Evolutionary conservation across 2,329 filamentous ascomycete species (phyloP).

Genomic region (Ramularia endophylla): DNA sequence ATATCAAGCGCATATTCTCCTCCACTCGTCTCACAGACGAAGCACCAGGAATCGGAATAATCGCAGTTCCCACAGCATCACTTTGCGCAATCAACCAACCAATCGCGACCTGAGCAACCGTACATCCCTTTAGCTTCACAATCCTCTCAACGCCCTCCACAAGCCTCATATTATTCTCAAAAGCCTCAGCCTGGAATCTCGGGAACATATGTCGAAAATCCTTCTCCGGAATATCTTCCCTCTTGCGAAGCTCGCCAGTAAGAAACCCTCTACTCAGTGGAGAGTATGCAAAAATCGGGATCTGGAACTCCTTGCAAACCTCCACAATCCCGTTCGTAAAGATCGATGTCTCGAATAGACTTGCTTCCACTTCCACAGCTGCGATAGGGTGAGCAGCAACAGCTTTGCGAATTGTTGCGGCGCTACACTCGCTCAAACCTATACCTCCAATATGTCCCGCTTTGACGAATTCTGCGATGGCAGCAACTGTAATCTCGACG

Average conservation of each 20-base stretch:
- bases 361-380: slow-evolving; percentile 48
- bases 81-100: slow-evolving; percentile 44
- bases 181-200: slow-evolving; percentile 57
- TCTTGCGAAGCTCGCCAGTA: slow-evolving; percentile 44
- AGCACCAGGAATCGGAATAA: slow-evolving; percentile 39
- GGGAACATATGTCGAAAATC: slow-evolving; percentile 45
- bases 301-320: slow-evolving; percentile 54
- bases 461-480: slow-evolving; percentile 37
- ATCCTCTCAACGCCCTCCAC: slow-evolving; percentile 52
- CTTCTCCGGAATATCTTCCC: slow-evolving; percentile 51
- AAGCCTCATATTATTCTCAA: slow-evolving; percentile 59
- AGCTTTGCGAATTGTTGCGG: slow-evolving; percentile 37
- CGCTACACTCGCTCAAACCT: slow-evolving; percentile 48
- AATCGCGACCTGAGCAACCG: slow-evolving; percentile 42
- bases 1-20: slow-evolving; percentile 35
- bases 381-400: slow-evolving; percentile 37
- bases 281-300: slow-evolving; percentile 66
- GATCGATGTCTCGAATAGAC: slow-evolving; percentile 18
- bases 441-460: slow-evolving; percentile 49
- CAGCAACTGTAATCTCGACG: slow-evolving; percentile 36
- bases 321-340: slow-evolving; percentile 44
- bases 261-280: slow-evolving; percentile 60
- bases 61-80: slow-evolving; percentile 36
- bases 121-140: slow-evolving; percentile 51
- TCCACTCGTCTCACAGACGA: slow-evolving; percentile 31